Percentiles rank a stretch among this genome's conserved stretches.
phyloP scores from a whole-genome alignment of 495 filamentous ascomycete species.

The Pyronema domesticum region DNA sequence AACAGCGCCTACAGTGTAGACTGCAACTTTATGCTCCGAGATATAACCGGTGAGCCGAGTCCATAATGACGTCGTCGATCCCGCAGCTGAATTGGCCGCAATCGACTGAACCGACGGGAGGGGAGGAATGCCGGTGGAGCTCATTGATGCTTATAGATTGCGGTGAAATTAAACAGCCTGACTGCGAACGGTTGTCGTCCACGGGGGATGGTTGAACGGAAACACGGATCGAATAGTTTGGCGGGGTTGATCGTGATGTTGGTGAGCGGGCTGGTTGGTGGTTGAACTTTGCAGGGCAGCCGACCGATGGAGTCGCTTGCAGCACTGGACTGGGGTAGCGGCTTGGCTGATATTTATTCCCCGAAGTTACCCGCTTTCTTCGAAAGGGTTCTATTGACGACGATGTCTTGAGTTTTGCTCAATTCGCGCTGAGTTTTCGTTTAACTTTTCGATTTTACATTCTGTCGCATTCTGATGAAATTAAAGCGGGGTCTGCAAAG shows the following conservation, averaged over 20 bases:
- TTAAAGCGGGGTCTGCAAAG: neutral
- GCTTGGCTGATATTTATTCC: neutral
- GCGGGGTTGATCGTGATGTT: neutral
- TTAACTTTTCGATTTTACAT: neutral
- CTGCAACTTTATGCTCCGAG: slow-evolving; percentile 82
- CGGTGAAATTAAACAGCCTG: neutral
- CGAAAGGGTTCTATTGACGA: neutral
- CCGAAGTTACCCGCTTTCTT: neutral
- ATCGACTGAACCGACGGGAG: neutral
- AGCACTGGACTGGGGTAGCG: neutral
- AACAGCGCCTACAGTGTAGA: slow-evolving; percentile 89
- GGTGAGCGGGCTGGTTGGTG: neutral
- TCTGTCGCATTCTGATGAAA: neutral
- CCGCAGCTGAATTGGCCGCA: neutral
- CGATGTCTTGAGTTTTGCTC: neutral
- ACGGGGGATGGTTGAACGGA: neutral
- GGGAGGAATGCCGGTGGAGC: neutral
- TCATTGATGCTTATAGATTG: neutral
- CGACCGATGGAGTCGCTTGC: neutral
- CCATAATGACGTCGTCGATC: slow-evolving; percentile 44
- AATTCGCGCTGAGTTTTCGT: neutral
- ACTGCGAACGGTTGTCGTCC: neutral
- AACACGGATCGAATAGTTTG: neutral
- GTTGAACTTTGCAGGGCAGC: neutral
- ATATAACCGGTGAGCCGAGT: slow-evolving; percentile 80